Percentiles rank a stretch among this genome's conserved stretches.
phyloP scores from a whole-genome alignment of 75 land plant genomes.

The Cunninghamia lanceolata region DNA sequence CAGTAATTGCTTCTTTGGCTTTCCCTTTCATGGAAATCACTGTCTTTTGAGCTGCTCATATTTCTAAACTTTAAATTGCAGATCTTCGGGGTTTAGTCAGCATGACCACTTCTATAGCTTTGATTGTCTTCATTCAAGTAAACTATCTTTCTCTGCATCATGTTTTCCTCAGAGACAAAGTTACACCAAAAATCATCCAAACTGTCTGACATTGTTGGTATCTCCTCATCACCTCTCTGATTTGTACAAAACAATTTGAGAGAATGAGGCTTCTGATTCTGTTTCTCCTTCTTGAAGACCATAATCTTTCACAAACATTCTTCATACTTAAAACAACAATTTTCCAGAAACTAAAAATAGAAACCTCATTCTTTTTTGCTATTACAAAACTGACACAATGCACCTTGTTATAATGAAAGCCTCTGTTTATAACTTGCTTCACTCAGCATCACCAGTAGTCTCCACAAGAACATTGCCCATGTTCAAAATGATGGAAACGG shows the following conservation, averaged over 20 bases:
- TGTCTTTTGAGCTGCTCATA: background rate
- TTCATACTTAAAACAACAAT: background rate
- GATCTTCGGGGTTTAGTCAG: background rate
- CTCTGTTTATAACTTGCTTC: background rate
- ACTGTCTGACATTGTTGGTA: background rate
- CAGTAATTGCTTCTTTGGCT: background rate
- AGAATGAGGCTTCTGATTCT: background rate
- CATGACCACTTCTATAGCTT: background rate
- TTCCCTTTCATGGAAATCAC: background rate
- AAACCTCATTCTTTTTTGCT: background rate
- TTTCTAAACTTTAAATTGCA: background rate
- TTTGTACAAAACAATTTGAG: background rate
- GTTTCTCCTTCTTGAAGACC: background rate
- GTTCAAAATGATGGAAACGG: slow-evolving; percentile 11
- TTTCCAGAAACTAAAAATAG: background rate
- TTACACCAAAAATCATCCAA: background rate
- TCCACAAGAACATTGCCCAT: slow-evolving; percentile 12
- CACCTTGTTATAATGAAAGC: background rate
- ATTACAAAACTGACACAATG: background rate
- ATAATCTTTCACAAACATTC: background rate
- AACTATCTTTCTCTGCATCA: background rate
- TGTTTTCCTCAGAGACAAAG: background rate
- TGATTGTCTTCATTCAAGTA: background rate
- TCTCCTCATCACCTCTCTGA: background rate
- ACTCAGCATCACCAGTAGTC: slow-evolving; percentile 2